Conservation (phyloP, 2,329 filamentous ascomycete species). For the Balansia obtecta region DNA sequence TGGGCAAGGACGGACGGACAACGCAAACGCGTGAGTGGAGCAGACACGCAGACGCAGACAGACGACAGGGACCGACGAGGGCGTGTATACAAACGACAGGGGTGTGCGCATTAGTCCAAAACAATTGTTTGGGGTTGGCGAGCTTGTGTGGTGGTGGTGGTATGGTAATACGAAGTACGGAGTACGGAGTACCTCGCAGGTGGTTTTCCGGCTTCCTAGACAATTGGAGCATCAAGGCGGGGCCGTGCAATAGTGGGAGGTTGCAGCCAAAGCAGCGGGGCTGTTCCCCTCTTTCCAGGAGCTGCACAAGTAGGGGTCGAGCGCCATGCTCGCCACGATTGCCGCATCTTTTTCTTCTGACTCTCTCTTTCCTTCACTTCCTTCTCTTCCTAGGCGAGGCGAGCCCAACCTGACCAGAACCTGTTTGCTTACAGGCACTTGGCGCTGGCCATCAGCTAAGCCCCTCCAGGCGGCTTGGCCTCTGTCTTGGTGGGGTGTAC, state of each 20-base stretch:
- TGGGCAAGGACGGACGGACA: conserved; percentile 8
- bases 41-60: not conserved
- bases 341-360: not conserved
- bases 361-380: too few species aligned
- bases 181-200: not conserved
- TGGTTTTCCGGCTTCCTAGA: not conserved
- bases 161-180: not conserved
- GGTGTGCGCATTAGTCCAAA: not conserved
- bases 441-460: not conserved
- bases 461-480: not conserved
- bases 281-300: conserved; percentile 1
- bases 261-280: conserved; percentile 1
- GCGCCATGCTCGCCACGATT: not conserved
- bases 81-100: not conserved
- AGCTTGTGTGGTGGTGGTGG: not conserved
- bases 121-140: not conserved
- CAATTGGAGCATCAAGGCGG: conserved; percentile 1
- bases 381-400: too few species aligned
- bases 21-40: conserved; percentile 5
- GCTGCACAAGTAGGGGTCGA: not conserved
- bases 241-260: conserved; percentile 2
- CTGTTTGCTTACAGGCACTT: too few species aligned
- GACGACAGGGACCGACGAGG: not conserved
- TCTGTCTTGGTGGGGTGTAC: not conserved
- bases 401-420: too few species aligned